Base-by-base conservation (phyloP, 768 basidiomycete species). In the Termitomyces sp. region DNA sequence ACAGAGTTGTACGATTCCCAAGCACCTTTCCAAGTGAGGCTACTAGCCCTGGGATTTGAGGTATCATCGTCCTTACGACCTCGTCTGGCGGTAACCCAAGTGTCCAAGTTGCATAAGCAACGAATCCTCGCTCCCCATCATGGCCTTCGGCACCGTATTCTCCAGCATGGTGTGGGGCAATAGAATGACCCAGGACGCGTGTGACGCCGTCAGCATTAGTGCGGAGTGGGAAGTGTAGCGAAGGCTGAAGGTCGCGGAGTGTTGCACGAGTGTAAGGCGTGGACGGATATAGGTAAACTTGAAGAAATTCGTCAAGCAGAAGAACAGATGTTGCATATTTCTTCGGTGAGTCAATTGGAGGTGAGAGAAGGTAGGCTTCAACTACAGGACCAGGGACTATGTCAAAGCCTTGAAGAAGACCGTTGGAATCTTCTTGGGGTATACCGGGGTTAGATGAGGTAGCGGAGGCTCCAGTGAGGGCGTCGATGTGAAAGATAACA, bases 1-100 rank as follows among this genome's bases (percentile, higher is more conserved):
- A 96, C 57, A 98, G 69, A 32, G 94, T 95, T 37, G 84, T 86
- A 53, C 94, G 84, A 69, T 95, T 89, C 2, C 91, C 95, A 4
- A 92, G 75, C 4, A 96, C 93, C 64, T 86, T 86, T 4, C 95
- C 96, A 31, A 88, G 71, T 1, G 86, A 89, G 0, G 95, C 93
- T 34, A 92, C 74, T 0, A 84, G 81, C 54, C 78, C 78, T 58
- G 75, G 64, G 10, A 75, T 64, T 29, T 80, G 78, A 40, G 76
- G 73, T 23, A 86, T 68, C 56, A 88, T 69, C 0, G 77, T 63
- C 44, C 75, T 71, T n/a, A 93, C 75, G 23, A 76, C 73, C 65
- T 95, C 89, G 27, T 75, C 77, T 0, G 73, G 69, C 0, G 79
- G 74, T 37, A 92, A 69, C 21, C 80, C 75, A 16, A 85, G 66